Base-by-base conservation (phyloP, 345 rosid species). In the Salix brachista region DNA sequence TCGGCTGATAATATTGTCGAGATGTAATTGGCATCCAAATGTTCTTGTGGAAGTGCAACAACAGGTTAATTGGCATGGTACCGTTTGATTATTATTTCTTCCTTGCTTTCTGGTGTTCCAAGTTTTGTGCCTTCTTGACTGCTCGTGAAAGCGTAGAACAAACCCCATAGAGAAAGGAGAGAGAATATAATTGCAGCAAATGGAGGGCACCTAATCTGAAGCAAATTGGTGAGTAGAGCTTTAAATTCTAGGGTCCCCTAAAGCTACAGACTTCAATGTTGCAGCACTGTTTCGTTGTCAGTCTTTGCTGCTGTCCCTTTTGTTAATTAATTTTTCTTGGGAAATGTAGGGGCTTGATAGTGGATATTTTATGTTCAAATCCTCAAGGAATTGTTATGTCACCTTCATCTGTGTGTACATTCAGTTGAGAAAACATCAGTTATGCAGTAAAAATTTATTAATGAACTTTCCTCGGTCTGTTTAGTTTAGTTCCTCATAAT, bases 191-290 rank as follows among this genome's bases (percentile, higher is more conserved):
- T 58, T 23, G 75, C 66, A n/a, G 50, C 37, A 32, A 72, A 72
- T 71, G 37, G 34, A 5, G 75, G 65, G 78, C 75, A 71, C 79
- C 71, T 68, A 67, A 56, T 12, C 12, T 25, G n/a, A 58, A 9
- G 16, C 11, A 58, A 25, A n/a, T 10, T 14, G 64, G 64, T 58
- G 64, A 58, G 28, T 58, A 58, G 60, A 50, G 69, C 64, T 34
- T 80, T 77, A 36, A 50, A 69, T n/a, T 69, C 54, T 56, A 18
- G 76, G 66, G 77, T 56, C 64, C 74, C 76, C 54, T 58, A 80
- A 50, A 70, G 16, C 54, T 74, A 73, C 84, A 77, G 74, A 79
- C 78, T 81, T 77, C 75, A 77, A 81, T 69, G 86, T 70, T 76
- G 26, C 61, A 65, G 48, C 56, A 77, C 82, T 69, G 82, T 80